Conservation (phyloP, 208 protist genomes). For the Acanthamoeba royreba region DNA sequence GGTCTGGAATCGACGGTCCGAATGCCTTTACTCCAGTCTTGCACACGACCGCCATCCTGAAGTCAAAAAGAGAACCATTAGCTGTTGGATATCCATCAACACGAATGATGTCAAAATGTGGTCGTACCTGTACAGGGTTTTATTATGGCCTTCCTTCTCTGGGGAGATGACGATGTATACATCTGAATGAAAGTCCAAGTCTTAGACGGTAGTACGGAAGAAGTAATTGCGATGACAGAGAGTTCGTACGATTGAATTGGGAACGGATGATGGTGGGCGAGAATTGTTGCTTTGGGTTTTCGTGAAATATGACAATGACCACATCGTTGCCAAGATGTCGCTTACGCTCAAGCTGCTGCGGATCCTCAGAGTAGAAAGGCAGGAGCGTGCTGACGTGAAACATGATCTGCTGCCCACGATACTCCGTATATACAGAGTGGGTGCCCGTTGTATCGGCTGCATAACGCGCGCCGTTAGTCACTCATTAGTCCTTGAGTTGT, state of each 20-base stretch:
- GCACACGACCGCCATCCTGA: not conserved
- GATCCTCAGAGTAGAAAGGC: constrained; percentile 66
- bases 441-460: constrained; percentile 8
- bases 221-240: not conserved
- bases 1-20: not conserved
- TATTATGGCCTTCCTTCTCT: not conserved
- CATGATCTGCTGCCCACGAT: constrained; percentile 30
- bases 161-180: not conserved
- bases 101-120: not conserved
- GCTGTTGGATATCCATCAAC: not conserved
- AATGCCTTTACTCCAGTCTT: constrained; percentile 20
- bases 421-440: constrained; percentile 45
- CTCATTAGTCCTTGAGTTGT: not conserved
- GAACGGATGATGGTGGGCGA: not conserved
- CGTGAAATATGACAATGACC: constrained; percentile 63
- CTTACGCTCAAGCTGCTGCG: constrained; percentile 71
- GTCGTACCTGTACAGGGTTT: not conserved
- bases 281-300: not conserved
- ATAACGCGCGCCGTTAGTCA: not conserved
- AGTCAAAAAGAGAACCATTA: not conserved
- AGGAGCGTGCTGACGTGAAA: constrained; percentile 72
- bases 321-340: constrained; percentile 65
- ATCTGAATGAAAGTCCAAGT: not conserved
- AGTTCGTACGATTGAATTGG: constrained; percentile 22
- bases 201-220: not conserved